Evolutionary conservation across 116 monocot genomes (phyloP).

Genomic region (Trichopus zeylanicus): DNA sequence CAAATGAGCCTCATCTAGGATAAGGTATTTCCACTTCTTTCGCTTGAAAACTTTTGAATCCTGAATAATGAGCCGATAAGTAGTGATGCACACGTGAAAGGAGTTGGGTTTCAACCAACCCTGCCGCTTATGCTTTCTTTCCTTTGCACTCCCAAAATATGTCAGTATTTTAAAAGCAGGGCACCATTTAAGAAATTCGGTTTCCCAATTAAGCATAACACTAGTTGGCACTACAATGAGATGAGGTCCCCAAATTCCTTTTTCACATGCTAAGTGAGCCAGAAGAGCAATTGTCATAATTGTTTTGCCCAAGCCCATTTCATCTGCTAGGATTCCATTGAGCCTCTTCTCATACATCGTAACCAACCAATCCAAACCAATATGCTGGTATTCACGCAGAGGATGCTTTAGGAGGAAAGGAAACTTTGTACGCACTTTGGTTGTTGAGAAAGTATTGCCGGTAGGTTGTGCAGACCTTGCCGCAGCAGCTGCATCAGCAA

Average conservation of each 20-base stretch:
- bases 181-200: conserved; percentile 98
- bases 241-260: conserved; percentile 99
- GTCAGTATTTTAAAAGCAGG: conserved; percentile 99
- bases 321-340: conserved; percentile 98
- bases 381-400: conserved; percentile 97
- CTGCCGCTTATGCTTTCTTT: conserved; percentile 87
- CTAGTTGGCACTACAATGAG: conserved; percentile 98
- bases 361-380: conserved; percentile 97
- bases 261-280: conserved; percentile 95
- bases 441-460: conserved; percentile 95
- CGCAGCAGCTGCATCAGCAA: conserved; percentile 95
- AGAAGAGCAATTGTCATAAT: conserved; percentile 98
- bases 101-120: conserved; percentile 94
- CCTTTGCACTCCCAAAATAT: conserved; percentile 97
- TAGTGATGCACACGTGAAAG: conserved; percentile 97
- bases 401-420: conserved; percentile 95
- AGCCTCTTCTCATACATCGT: conserved; percentile 97
- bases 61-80: conserved; percentile 92
- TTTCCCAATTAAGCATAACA: conserved; percentile 99
- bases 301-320: conserved; percentile 99
- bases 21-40: conserved; percentile 99
- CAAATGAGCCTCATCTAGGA: conserved; percentile 97
- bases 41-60: conserved; percentile 95
- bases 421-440: conserved; percentile 92
- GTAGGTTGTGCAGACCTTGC: conserved; percentile 99